Conservation (phyloP, 208 protist genomes). For the Eutreptiella sp. region DNA sequence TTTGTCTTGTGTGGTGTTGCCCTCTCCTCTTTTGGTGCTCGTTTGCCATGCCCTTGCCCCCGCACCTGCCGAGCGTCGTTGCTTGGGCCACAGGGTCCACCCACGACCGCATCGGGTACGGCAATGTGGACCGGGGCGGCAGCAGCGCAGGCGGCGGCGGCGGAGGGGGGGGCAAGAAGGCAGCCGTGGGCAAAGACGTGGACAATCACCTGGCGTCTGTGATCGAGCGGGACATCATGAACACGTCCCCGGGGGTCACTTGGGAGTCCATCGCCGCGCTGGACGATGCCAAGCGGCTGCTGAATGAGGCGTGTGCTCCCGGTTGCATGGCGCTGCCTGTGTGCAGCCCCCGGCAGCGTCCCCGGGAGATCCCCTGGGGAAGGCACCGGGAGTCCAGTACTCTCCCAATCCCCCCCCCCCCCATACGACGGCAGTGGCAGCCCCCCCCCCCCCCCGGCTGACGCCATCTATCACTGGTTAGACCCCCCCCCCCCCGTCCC, state of each 20-base stretch:
- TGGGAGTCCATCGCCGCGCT: slow-evolving; percentile 31
- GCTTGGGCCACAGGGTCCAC: background rate
- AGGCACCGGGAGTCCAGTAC: no score
- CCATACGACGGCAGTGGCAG: no score
- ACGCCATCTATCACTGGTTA: no score
- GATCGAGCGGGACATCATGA: slow-evolving; percentile 63
- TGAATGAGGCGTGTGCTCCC: slow-evolving; percentile 36
- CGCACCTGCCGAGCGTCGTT: background rate
- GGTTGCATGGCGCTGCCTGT: no score
- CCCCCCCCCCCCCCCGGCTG: no score
- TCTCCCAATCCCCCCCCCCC: no score
- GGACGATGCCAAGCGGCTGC: slow-evolving; percentile 23
- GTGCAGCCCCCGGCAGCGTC: no score
- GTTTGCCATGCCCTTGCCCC: background rate
- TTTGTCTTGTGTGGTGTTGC: no score
- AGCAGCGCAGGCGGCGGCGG: slow-evolving; percentile 6
- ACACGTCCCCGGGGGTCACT: slow-evolving; percentile 36
- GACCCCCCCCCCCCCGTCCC: no score
- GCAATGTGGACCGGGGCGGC: background rate
- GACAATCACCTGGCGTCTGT: slow-evolving; percentile 43
- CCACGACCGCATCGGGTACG: background rate
- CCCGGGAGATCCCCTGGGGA: no score
- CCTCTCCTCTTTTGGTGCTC: no score
- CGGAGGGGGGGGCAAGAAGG: background rate
- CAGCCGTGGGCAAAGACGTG: background rate